These are phyloP conservation scores for Mycena vitilis DNA, from an alignment of 768 basidiomycete species.

Conservation along the genomic window DNA sequence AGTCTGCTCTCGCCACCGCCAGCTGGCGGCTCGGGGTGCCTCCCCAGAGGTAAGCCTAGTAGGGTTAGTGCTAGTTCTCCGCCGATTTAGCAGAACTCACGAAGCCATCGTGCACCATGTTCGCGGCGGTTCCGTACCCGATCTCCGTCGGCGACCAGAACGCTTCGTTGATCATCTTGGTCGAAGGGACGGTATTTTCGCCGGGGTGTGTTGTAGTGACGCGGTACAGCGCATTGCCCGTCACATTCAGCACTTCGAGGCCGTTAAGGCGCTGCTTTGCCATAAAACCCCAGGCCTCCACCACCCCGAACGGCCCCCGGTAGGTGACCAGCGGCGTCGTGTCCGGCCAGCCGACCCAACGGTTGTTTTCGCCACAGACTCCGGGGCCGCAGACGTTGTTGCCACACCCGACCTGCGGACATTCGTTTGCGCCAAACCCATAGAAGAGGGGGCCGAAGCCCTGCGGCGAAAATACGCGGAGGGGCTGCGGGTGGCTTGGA, in stretches of 20 bases:
- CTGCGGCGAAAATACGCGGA: conserved; percentile 17
- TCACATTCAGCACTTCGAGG: conserved; percentile 6
- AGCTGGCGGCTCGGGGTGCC: conserved; percentile 18
- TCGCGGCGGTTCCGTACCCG: conserved; percentile 25
- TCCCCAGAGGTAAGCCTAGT: conserved; percentile 24
- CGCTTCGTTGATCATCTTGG: background rate
- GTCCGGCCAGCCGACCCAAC: conserved; percentile 35
- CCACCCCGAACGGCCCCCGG: background rate
- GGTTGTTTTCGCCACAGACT: conserved; percentile 15
- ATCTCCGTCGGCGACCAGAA: conserved; percentile 28
- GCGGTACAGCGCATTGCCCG: conserved; percentile 21
- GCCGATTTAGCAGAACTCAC: background rate
- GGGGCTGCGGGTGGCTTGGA: background rate
- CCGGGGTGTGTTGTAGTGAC: conserved; percentile 4
- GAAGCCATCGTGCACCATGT: conserved; percentile 14
- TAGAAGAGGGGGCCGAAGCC: conserved; percentile 27
- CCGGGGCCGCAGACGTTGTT: conserved; percentile 18
- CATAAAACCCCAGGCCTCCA: conserved; percentile 26
- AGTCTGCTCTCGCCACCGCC: conserved; percentile 13
- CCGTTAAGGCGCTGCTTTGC: conserved; percentile 21
- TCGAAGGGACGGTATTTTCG: conserved; percentile 3
- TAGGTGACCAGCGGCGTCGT: conserved; percentile 26
- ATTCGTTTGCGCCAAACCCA: conserved; percentile 28
- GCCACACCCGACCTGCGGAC: conserved; percentile 16
- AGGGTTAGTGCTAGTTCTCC: background rate